These are phyloP conservation scores for Kondoa malvinella DNA, from an alignment of 768 basidiomycete species.

Conservation along the genomic window DNA sequence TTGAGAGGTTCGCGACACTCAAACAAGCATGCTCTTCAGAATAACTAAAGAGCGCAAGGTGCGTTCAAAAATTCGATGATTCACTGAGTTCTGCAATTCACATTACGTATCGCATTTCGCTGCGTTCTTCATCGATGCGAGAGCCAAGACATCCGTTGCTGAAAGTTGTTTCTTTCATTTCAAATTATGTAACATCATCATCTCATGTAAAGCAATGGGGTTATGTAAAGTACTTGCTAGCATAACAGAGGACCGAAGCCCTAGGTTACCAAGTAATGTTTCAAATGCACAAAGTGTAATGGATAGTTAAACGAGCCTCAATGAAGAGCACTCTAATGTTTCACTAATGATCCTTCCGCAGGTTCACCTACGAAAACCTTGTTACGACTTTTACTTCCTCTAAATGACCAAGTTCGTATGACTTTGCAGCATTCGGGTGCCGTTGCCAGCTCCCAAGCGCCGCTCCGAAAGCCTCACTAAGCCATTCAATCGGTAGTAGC, in stretches of 20 bases:
- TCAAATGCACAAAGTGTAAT: slow-evolving; percentile 29
- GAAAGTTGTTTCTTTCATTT: slow-evolving; percentile 35
- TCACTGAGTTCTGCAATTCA: slow-evolving; percentile 68
- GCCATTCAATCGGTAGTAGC: slow-evolving; percentile 82
- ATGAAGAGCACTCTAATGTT: slow-evolving; percentile 12
- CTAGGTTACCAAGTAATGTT: slow-evolving; percentile 24
- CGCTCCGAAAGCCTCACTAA: slow-evolving; percentile 73
- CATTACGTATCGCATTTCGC: slow-evolving; percentile 66
- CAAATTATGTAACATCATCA: slow-evolving; percentile 28
- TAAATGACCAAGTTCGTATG: slow-evolving; percentile 66
- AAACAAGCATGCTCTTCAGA: slow-evolving; percentile 59
- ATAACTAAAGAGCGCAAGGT: slow-evolving; percentile 58
- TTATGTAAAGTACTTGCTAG: no score
- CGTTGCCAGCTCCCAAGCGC: slow-evolving; percentile 46
- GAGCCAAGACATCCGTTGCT: slow-evolving; percentile 60
- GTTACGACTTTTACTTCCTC: slow-evolving; percentile 52
- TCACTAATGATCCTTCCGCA: slow-evolving; percentile 52
- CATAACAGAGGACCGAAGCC: no score
- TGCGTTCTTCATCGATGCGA: slow-evolving; percentile 66
- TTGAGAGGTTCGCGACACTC: slow-evolving; percentile 41
- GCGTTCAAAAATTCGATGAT: slow-evolving; percentile 72
- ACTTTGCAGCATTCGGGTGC: slow-evolving; percentile 43
- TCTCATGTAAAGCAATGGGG: neutral
- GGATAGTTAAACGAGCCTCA: slow-evolving; percentile 10
- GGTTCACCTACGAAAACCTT: slow-evolving; percentile 40